phyloP scores from a whole-genome alignment of 2,329 filamentous ascomycete genomes.

The Colletotrichum musae region DNA sequence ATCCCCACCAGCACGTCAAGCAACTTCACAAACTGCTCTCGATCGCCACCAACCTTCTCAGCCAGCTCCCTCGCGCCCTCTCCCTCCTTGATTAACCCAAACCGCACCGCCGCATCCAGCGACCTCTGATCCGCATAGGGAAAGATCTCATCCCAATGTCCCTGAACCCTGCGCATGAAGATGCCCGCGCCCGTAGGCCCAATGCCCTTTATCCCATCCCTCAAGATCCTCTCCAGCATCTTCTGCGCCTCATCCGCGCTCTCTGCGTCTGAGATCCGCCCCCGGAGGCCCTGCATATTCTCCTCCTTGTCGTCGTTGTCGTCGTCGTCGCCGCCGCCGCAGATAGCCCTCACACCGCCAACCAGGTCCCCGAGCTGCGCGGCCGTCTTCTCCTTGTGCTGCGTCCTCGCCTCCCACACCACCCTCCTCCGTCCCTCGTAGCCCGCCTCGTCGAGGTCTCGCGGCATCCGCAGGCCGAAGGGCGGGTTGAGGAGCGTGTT shows the following conservation, averaged over 20 bases:
- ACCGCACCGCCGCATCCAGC: constrained; percentile 5
- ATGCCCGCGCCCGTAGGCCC: constrained; percentile 19
- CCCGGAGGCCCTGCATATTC: background rate
- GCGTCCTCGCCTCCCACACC: constrained; percentile 57
- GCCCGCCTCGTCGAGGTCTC: constrained; percentile 51
- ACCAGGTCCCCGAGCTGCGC: constrained; percentile 50
- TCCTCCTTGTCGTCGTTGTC: background rate
- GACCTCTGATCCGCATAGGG: constrained; percentile 21
- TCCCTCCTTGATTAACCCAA: background rate
- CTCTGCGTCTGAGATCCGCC: background rate
- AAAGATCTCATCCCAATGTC: constrained; percentile 14
- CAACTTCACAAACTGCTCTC: constrained; percentile 11
- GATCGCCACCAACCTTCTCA: background rate
- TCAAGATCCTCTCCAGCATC: constrained; percentile 3
- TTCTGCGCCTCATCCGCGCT: background rate
- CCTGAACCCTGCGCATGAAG: constrained; percentile 17
- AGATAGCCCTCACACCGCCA: constrained; percentile 3
- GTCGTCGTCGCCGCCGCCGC: background rate
- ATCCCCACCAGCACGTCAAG: constrained; percentile 31
- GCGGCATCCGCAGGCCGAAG: constrained; percentile 46
- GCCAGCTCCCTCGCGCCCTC: constrained; percentile 2
- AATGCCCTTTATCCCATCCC: constrained; percentile 15
- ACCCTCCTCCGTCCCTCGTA: constrained; percentile 54
- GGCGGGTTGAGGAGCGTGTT: constrained; percentile 60
- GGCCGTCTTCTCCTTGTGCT: constrained; percentile 62